These are phyloP conservation scores for Helicostylum pulchrum DNA, from an alignment of 192 early-diverging fungal genomes.

Conservation along the genomic window DNA sequence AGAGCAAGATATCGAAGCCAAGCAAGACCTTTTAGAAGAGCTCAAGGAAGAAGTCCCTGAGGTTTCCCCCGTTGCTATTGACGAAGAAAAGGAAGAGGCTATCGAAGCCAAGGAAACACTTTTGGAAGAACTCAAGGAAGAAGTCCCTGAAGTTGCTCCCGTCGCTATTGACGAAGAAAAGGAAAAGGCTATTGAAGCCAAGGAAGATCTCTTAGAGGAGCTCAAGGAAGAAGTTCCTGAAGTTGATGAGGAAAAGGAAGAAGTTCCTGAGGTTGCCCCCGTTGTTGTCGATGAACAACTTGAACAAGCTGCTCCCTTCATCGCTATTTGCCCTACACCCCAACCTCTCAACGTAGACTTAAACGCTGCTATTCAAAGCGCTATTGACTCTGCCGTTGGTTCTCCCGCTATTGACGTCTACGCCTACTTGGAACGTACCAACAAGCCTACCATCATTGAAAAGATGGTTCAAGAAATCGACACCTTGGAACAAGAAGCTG, in stretches of 20 bases:
- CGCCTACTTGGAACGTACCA: slow-evolving; percentile 3
- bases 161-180: not conserved
- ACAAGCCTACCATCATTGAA: not conserved
- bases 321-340: not conserved
- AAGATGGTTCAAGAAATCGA: not conserved
- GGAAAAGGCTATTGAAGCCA: not conserved
- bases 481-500: not conserved
- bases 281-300: not conserved
- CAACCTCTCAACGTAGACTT: not conserved
- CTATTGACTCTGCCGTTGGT: slow-evolving; percentile 15
- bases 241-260: not conserved
- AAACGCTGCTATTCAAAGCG: slow-evolving; percentile 3
- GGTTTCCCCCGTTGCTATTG: not conserved
- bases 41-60: not conserved
- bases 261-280: not conserved
- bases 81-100: not conserved
- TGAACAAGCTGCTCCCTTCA: not conserved
- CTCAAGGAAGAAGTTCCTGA: not conserved
- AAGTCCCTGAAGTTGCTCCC: not conserved
- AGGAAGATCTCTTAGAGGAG: not conserved
- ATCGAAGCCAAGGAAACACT: not conserved
- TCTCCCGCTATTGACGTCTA: slow-evolving; percentile 3
- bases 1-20: not conserved
- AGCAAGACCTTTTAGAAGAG: not conserved
- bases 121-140: not conserved